phyloP scores from a whole-genome alignment of 2,329 filamentous ascomycete genomes.

The Fusarium piperis region DNA sequence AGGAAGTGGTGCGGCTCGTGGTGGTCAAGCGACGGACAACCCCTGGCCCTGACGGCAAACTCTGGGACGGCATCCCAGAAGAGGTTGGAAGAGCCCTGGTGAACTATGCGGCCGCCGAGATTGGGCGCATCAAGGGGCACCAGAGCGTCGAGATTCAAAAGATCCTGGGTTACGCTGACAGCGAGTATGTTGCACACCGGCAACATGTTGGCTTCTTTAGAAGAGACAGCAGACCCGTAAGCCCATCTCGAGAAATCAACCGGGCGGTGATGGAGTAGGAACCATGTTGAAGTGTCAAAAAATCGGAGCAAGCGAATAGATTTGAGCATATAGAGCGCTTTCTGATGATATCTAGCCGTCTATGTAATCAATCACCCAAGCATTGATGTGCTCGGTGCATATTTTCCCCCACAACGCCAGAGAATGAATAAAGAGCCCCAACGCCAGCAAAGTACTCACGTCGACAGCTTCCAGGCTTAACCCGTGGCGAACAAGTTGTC shows the following conservation, averaged over 20 bases:
- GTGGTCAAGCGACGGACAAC: slow-evolving; percentile 72
- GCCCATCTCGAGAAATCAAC: slow-evolving; percentile 51
- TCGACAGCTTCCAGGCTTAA: slow-evolving; percentile 37
- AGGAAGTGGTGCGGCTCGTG: slow-evolving; percentile 89
- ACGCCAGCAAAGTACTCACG: slow-evolving; percentile 35
- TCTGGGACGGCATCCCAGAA: slow-evolving; percentile 61
- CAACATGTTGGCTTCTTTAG: slow-evolving; percentile 85
- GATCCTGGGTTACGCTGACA: slow-evolving; percentile 90
- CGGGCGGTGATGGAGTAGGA: slow-evolving; percentile 33
- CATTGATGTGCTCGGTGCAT: slow-evolving; percentile 22
- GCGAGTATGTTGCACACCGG: slow-evolving; percentile 89
- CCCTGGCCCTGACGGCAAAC: slow-evolving; percentile 54
- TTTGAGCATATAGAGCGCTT: slow-evolving; percentile 36
- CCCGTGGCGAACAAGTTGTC: slow-evolving; percentile 70
- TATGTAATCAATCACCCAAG: slow-evolving; percentile 38
- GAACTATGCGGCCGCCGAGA: slow-evolving; percentile 90
- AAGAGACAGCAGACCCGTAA: slow-evolving; percentile 63
- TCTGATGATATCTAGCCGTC: slow-evolving; percentile 33
- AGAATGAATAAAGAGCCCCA: slow-evolving; percentile 27
- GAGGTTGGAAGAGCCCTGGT: slow-evolving; percentile 92
- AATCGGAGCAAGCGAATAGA: slow-evolving; percentile 32
- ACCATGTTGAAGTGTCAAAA: not conserved
- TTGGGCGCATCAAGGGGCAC: slow-evolving; percentile 83
- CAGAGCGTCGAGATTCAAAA: slow-evolving; percentile 83
- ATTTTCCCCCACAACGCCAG: slow-evolving; percentile 36